Base-by-base conservation (phyloP, 352 stramenopile genomes). In the Nothophytophthora sp. region DNA sequence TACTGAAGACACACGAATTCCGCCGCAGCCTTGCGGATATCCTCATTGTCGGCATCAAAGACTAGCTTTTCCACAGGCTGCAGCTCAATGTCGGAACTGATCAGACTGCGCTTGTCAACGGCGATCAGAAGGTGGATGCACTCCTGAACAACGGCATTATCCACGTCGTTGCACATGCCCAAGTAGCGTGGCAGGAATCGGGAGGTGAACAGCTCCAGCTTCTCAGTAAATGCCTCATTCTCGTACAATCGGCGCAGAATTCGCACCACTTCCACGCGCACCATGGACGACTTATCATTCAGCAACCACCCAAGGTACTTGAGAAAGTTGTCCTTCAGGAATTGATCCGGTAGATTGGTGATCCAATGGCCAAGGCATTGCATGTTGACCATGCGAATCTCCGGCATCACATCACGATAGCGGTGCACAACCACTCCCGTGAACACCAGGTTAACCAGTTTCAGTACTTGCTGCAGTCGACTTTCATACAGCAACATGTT, bases 261-360 rank as follows among this genome's bases (percentile, higher is more conserved):
- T 19, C 84, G 55, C 5, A 98, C 55, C 16, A 95, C 88, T 4
- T 83, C 74, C 15, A 88, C 45, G 12, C 96, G 91, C 28, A 98
- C 96, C 11, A 50, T 30, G 1, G 73, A 68, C 37, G 85, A 70
- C 60, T 97, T 97, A 73, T 98, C 93, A 50, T 88, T 95, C 35
- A 98, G 52, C 55, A 98, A 88, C 95, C 95, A 99, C 5, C 92
- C 95, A 43, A 98, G 81, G 64, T 98, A 98, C 64, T 99, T 99
- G 43, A 99, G 63, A 54, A 96, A 97, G 51, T 95, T 97, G 55
- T 97, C 87, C 39, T 92, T 92, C 27, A 98, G 62, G 46, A 97
- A 99, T 0, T 97, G 70, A 28, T 96, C 86, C 0, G 94, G 91
- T 16, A 97, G 51, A 12, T 84, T 71, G 10, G 82, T 67, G 25